Evolutionary conservation across 2,329 filamentous ascomycete genomes (phyloP), one percentile per base, ranked within the genome.

Genomic region (Ophiostoma sp.): DNA sequence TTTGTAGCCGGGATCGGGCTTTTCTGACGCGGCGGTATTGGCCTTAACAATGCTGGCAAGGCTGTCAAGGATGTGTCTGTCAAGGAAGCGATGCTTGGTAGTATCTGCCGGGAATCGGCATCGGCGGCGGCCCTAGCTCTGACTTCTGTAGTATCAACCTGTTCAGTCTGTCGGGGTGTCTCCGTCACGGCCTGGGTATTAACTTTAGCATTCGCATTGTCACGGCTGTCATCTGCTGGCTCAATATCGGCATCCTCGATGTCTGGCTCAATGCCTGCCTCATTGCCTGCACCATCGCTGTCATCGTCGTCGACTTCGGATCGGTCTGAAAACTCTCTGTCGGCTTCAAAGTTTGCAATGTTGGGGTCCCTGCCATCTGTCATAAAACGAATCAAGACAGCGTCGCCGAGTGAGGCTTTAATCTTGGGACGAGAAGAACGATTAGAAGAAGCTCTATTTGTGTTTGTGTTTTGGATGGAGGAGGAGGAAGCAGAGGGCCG

Each of bases 331-430:
- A 31, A 67, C 4, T 41, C 65, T 41, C 39, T 23, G 36, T 66
- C n/a, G 68, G 69, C 33, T 71, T 87, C 89, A 76, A 80, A 77
- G 73, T 80, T 80, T 71, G 89, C 88, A 76, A 92, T 85, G 68
- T 93, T 88, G 68, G 86, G 87, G 74, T 83, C 82, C 76, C 87
- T 87, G 76, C 88, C 87, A 76, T 83, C 86, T 75, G 82, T 86
- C 81, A 94, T 84, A 77, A 84, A 82, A 71, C 81, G 80, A 73
- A 94, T 84, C 78, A 94, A 83, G 73, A 92, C 87, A 74, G 83
- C 86, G 84, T 91, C 88, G 75, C 85, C 87, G 76, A 86, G 85
- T 75, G 81, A 86, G 60, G 85, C 81, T 74, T 79, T 82, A 72
- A 83, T 79, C 84, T 86, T 87, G 75, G 79, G 80, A 83, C 81